A percentile compares a stretch with the other conserved stretches of the same genome.
phyloP scores from a whole-genome alignment of 169 alveolate species.

The Plasmodium blacklocki region DNA sequence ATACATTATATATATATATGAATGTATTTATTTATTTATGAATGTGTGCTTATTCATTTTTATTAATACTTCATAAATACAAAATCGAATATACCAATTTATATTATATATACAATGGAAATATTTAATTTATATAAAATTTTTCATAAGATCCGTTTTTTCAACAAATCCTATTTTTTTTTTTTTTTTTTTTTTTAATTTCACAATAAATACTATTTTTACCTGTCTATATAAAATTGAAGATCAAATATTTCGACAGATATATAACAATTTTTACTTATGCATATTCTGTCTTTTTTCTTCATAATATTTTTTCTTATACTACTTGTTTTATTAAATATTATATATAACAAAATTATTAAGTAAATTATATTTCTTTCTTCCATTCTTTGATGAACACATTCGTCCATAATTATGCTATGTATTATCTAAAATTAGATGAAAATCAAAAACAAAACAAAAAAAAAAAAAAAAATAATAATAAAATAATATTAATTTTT shows the following conservation, averaged over 20 bases:
- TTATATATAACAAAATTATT: conserved; percentile 38
- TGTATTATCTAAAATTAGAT: conserved; percentile 22
- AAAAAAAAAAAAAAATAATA: background rate
- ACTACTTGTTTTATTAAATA: conserved; percentile 35
- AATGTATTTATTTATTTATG: no score
- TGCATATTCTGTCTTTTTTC: conserved; percentile 39
- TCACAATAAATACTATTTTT: background rate
- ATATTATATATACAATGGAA: no score
- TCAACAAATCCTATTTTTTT: no score
- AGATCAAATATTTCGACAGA: conserved; percentile 26
- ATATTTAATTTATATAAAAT: no score
- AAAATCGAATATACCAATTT: no score
- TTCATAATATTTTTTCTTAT: conserved; percentile 10
- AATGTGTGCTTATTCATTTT: no score
- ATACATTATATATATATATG: no score
- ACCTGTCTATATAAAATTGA: conserved; percentile 59
- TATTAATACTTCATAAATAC: no score
- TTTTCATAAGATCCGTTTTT: no score
- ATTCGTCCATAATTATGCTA: conserved; percentile 16
- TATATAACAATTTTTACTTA: conserved; percentile 29
- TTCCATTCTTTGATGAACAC: conserved; percentile 13
- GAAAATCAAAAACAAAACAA: background rate
- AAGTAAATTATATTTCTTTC: conserved; percentile 22
- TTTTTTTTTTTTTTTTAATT: no score
- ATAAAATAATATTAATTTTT: background rate